Conservation (phyloP, 2,329 filamentous ascomycete genomes). For the Xylaria sp. region DNA sequence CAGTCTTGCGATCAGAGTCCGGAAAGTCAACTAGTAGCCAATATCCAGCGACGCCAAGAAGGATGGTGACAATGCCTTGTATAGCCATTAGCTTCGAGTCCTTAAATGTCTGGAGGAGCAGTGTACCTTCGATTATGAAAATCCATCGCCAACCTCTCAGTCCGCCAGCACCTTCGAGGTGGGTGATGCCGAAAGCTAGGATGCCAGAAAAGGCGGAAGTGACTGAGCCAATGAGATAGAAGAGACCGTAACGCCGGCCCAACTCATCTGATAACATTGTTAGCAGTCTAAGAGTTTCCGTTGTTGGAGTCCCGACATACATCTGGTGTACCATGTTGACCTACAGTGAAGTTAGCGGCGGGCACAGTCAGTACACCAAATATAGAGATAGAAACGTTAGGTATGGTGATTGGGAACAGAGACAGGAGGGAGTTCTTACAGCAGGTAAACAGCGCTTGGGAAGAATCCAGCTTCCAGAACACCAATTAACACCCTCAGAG, state of each 20-base stretch:
- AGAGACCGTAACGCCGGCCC: constrained; percentile 74
- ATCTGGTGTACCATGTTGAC: constrained; percentile 76
- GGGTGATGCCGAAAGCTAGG: constrained; percentile 76
- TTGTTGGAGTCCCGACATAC: constrained; percentile 52
- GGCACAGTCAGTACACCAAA: neutral
- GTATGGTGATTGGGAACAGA: neutral
- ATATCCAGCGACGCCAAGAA: constrained; percentile 54
- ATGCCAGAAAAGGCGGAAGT: constrained; percentile 75
- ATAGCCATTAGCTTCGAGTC: constrained; percentile 44
- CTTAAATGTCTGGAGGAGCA: neutral
- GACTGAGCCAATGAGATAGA: constrained; percentile 75
- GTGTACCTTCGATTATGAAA: constrained; percentile 66
- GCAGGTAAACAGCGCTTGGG: constrained; percentile 75
- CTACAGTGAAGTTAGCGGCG: constrained; percentile 27
- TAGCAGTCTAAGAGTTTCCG: constrained; percentile 15
- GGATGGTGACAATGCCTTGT: constrained; percentile 64
- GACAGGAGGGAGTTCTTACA: constrained; percentile 54
- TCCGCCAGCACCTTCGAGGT: constrained; percentile 66
- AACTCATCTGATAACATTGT: constrained; percentile 64
- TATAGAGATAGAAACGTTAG: neutral
- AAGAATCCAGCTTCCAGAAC: constrained; percentile 78
- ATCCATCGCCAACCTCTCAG: constrained; percentile 75
- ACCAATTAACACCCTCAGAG: constrained; percentile 69
- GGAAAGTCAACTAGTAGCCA: constrained; percentile 64
- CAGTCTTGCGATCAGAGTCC: constrained; percentile 53